Conservation (phyloP, 495 filamentous ascomycete genomes). For the Apodospora peruviana region DNA sequence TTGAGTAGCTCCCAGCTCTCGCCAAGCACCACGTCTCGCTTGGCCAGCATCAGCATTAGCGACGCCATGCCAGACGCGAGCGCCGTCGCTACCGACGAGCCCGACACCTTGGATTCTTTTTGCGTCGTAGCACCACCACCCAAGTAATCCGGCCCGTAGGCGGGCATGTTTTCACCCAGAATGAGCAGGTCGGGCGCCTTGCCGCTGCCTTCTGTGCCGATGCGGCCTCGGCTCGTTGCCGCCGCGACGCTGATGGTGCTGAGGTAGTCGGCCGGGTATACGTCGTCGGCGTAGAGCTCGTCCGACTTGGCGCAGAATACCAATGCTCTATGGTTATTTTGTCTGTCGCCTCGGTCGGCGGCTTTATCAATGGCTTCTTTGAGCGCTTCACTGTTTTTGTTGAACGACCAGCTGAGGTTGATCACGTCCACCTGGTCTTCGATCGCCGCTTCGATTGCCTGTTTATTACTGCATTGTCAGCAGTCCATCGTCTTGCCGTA, state of each 20-base stretch:
- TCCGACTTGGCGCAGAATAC: constrained; percentile 3
- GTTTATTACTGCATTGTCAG: not conserved
- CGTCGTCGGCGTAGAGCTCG: constrained; percentile 1
- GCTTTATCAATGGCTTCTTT: constrained; percentile 1
- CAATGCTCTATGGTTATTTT: constrained; percentile 1
- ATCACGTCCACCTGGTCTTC: constrained; percentile 2
- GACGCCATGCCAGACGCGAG: constrained; percentile 1
- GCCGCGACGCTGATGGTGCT: constrained; percentile 2
- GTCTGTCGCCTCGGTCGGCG: not conserved
- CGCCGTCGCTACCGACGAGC: constrained; percentile 2
- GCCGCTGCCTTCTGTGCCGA: not conserved
- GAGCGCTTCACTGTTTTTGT: not conserved
- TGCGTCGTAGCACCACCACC: not conserved
- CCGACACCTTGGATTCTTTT: constrained; percentile 3
- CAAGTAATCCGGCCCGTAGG: not conserved
- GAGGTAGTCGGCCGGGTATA: constrained; percentile 1
- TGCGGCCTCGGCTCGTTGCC: constrained; percentile 1
- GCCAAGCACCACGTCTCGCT: constrained; percentile 1
- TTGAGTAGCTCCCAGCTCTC: constrained; percentile 5
- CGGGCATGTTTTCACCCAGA: constrained; percentile 3
- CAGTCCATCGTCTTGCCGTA: too few relatives aligned
- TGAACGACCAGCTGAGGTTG: constrained; percentile 6
- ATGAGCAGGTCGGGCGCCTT: constrained; percentile 2
- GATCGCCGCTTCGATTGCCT: constrained; percentile 3
- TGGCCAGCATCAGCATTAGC: constrained; percentile 5